Evolutionary conservation across 2,329 filamentous ascomycete species (phyloP), one percentile per base, ranked within the genome.

Genomic region (Cercospora sp.): DNA sequence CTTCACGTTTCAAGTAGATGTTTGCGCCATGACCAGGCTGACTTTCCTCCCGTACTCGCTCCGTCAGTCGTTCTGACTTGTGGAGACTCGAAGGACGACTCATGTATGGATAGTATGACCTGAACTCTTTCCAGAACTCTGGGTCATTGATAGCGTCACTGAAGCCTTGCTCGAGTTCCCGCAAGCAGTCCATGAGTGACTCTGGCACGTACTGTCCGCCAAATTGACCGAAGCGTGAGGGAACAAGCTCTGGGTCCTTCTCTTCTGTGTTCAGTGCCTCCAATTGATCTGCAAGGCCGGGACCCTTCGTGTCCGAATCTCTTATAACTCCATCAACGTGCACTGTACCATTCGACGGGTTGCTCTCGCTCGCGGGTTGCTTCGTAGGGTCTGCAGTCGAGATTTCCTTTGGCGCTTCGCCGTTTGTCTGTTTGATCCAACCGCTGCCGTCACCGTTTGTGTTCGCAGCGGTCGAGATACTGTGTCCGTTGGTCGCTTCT

Each of bases 151-250:
- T 90, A 69, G 95, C 93, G 74, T 90, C 83, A 75, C 95, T 90
- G 85, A 99, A 99, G 36, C 94, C 95, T 30, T 89, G 88, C 81
- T 99, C 94, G 5, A 99, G 87, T 81, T 99, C 88, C 0, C 90
- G 90, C 67, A 99, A 83, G 78, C 94, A 98, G 82, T 98, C 94
- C 94, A 99, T 98, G 69, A 99, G 86, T 20, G 93, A 95, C 81
- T 99, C 95, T 1, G 95, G 95, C 2, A 99, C 95, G 77, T 97
- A 99, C 80, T 98, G 94, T 16, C 95, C 95, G 75, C 95, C 95
- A 72, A 96, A 99, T 78, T 97, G 91, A 72, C 95, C 95, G 76
- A 99, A 98, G 62, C 93, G 90, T 70, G 93, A 88, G 12, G 94
- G 92, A 62, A 95, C 88, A 74, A 90, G 88, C 51, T 79, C 75